Evolutionary conservation across 306 rosid species (phyloP).

Genomic region (Glycine latifolia): DNA sequence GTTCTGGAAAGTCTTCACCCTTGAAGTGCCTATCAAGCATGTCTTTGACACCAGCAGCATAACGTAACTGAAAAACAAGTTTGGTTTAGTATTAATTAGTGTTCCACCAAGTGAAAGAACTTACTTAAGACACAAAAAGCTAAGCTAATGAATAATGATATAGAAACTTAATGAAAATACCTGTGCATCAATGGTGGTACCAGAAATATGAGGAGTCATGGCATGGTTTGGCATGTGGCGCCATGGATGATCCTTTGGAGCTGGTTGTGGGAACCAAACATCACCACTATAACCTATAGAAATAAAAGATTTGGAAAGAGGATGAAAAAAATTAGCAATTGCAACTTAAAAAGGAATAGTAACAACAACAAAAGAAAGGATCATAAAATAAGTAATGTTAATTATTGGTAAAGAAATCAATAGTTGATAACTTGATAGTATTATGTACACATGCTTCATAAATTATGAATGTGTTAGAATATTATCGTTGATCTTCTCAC

Average conservation of each 20-base stretch:
- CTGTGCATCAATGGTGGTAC: slow-evolving; percentile 98
- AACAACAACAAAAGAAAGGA: background rate
- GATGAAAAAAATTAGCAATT: background rate
- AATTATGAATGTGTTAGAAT: background rate
- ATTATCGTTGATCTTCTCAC: background rate
- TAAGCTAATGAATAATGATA: background rate
- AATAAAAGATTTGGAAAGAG: slow-evolving; percentile 8
- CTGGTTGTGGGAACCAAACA: slow-evolving; percentile 96
- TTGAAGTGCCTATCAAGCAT: slow-evolving; percentile 91
- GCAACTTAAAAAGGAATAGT: background rate
- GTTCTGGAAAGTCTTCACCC: slow-evolving; percentile 90
- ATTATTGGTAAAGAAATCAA: background rate
- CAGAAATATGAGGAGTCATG: slow-evolving; percentile 97
- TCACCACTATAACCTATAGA: slow-evolving; percentile 90
- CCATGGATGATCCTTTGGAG: slow-evolving; percentile 99
- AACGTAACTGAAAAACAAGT: slow-evolving; percentile 69
- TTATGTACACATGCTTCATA: background rate
- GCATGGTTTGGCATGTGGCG: slow-evolving; percentile 99
- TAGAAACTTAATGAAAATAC: slow-evolving; percentile 45
- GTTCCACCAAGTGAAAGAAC: slow-evolving; percentile 14
- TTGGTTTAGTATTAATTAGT: slow-evolving; percentile 11
- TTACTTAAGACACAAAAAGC: background rate
- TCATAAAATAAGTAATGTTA: background rate
- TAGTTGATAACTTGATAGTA: background rate
- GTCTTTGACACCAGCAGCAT: slow-evolving; percentile 93